Conservation (phyloP, 2,329 filamentous ascomycete species). For the Sporothrix pseudoabietina region DNA sequence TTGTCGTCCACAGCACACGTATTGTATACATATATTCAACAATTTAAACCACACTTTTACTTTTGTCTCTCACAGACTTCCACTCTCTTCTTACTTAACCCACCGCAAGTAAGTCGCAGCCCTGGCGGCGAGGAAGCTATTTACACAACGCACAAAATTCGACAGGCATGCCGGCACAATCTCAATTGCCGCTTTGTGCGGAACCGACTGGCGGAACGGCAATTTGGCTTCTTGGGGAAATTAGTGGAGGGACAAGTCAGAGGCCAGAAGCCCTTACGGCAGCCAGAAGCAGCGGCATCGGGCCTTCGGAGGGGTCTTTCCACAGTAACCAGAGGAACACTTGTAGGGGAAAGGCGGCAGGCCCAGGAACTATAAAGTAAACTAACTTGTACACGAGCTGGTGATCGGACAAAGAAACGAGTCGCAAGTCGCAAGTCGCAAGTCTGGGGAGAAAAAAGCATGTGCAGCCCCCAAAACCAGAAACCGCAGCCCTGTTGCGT, state of each 20-base stretch:
- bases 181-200: conserved; percentile 20
- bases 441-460: conserved; percentile 9
- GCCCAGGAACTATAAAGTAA: background rate
- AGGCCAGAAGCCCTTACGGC: background rate
- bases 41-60: background rate
- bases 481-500: conserved; percentile 7
- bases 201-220: conserved; percentile 21
- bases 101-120: background rate
- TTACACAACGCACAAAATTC: background rate
- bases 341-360: background rate
- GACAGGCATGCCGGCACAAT: conserved; percentile 9
- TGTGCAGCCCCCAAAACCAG: background rate
- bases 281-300: background rate
- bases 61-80: background rate
- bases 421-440: background rate
- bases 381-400: background rate
- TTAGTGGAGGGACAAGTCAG: background rate
- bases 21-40: background rate
- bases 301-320: background rate
- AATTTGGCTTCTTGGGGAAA: background rate
- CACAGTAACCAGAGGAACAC: background rate
- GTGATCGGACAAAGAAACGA: background rate
- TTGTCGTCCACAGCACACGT: background rate
- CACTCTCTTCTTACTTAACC: background rate
- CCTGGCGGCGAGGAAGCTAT: background rate